phyloP scores from a whole-genome alignment of 345 rosid species.

The Aquilaria malaccensis region DNA sequence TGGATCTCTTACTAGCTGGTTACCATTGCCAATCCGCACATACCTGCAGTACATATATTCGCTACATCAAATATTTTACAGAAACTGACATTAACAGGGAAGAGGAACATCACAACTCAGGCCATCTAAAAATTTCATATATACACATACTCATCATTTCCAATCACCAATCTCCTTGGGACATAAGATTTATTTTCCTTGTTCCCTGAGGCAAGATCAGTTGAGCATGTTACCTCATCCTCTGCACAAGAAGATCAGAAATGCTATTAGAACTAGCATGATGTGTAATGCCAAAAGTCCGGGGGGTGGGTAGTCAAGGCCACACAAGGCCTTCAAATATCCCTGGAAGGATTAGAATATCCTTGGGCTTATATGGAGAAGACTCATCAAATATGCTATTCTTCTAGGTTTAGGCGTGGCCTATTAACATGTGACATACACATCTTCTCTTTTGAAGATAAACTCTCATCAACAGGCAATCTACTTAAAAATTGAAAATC shows the following conservation, averaged over 20 bases:
- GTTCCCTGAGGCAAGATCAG: conserved; percentile 31
- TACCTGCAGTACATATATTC: conserved; percentile 49
- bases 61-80: neutral
- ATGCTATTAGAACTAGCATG: conserved; percentile 1
- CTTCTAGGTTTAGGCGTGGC: too few relatives aligned
- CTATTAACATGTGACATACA: too few relatives aligned
- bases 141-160: conserved; percentile 84
- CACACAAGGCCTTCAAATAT: too few relatives aligned
- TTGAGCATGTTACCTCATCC: conserved; percentile 40
- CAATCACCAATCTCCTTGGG: conserved; percentile 86
- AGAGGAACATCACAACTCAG: neutral
- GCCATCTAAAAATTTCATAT: neutral
- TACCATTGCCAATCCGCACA: conserved; percentile 90
- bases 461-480: too few relatives aligned
- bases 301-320: too few relatives aligned
- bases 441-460: too few relatives aligned
- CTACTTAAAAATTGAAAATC: too few relatives aligned
- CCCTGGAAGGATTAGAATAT: too few relatives aligned
- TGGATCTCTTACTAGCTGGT: conserved; percentile 91
- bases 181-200: conserved; percentile 55
- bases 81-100: neutral
- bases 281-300: neutral
- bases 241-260: conserved; percentile 29
- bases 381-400: too few relatives aligned
- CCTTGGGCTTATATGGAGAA: too few relatives aligned